Evolutionary conservation across 768 basidiomycete species (phyloP), one percentile per base, ranked within the genome.

Genomic region (Russula sp.): DNA sequence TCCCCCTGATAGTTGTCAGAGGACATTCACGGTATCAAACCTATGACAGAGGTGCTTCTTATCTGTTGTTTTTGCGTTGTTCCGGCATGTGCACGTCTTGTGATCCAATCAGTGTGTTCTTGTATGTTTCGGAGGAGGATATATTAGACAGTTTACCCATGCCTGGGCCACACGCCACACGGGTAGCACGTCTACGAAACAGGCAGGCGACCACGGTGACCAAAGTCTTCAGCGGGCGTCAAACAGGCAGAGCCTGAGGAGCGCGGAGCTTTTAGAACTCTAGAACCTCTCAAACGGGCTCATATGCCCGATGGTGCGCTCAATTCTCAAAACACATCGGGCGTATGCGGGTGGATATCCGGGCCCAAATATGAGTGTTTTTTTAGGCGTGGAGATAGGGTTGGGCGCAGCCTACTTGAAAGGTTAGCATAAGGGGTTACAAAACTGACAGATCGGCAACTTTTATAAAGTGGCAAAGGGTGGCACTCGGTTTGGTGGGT

Each of bases 151-250:
- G 44, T 22, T 38, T 4, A 38, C 22, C n/a, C 34, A 38, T 7
- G 49, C n/a, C 51, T 13, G 30, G 51, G 20, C 57, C 57, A 32
- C 16, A 46, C n/a, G n/a, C n/a, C n/a, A n/a, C n/a, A n/a, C 62
- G 28, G 24, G 16, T 30, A 16, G 42, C 50, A 5, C 16, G 20
- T 36, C n/a, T 13, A 32, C 51, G 51, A 42, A 34, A 40, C 52
- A 18, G 40, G 40, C 14, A 14, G 16, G 50, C 30, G 56, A 58
- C 50, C 61, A 38, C 18, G 34, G 20, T 20, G n/a, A 42, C 28
- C 20, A 2, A 42, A 52, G 42, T 16, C 49, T 7, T 26, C 34
- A 38, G 24, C 18, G 59, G 22, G 60, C 60, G 52, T 54, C 60
- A 54, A 61, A 46, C 42, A 38, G 48, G 49, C 2, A 13, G 36